A percentile compares a stretch with the other conserved stretches of the same genome.
Conservation (phyloP, 169 alveolate species). For the Besnoitia besnoiti region DNA sequence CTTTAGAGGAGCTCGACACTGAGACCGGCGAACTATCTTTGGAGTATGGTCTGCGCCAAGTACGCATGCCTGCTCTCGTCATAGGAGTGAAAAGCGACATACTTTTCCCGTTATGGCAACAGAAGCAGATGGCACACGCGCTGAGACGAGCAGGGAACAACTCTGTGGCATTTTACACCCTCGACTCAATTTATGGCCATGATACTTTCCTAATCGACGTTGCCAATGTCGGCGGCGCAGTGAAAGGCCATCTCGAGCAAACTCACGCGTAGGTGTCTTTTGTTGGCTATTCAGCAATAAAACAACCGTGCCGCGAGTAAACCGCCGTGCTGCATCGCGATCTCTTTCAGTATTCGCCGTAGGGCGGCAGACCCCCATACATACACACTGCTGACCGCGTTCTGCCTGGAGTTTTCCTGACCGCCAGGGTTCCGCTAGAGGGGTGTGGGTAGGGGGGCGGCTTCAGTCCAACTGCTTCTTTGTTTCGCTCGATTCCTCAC, state of each 20-base stretch:
- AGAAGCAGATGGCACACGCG: constrained; percentile 38
- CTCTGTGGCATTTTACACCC: constrained; percentile 51
- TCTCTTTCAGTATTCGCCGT: too few relatives aligned
- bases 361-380: too few relatives aligned
- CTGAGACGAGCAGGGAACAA: constrained; percentile 45
- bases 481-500: too few relatives aligned
- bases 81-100: constrained; percentile 62
- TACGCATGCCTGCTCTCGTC: constrained; percentile 57
- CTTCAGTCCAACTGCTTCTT: too few relatives aligned
- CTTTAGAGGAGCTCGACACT: constrained; percentile 8
- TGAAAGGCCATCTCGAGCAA: constrained; percentile 65
- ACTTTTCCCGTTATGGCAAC: constrained; percentile 63
- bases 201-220: constrained; percentile 66
- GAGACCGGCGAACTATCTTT: constrained; percentile 20
- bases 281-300: too few relatives aligned
- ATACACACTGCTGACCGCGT: too few relatives aligned
- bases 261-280: background rate
- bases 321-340: too few relatives aligned
- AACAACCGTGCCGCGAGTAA: too few relatives aligned
- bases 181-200: constrained; percentile 62
- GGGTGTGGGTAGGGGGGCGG: too few relatives aligned
- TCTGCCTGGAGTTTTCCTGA: too few relatives aligned
- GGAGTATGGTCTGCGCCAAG: constrained; percentile 23
- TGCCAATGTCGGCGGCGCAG: constrained; percentile 58
- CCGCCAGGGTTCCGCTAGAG: too few relatives aligned